Base-by-base conservation (phyloP, 225 moss, liverwort and hornwort species). In the Pleurozium schreberi region DNA sequence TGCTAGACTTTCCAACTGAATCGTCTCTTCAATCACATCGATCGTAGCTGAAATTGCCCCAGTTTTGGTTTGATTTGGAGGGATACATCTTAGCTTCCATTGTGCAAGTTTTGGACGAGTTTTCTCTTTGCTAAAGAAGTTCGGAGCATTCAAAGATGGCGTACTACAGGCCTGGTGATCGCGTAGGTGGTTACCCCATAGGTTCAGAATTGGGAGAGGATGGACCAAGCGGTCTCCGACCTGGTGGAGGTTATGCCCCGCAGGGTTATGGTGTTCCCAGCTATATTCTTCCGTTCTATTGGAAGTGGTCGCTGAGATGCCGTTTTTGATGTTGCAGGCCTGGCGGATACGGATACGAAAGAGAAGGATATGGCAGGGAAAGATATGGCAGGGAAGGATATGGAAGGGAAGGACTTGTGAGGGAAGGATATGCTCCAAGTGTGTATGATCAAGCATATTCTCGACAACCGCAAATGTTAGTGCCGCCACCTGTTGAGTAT, bases 401-500 rank as follows among this genome's bases (percentile, higher is more conserved):
- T 43, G 42, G 26, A 28, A 60, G 81, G 33, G 81, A 81, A 23
- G 62, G 81, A 45, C 21, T 61, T 6, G 1, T 23, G 23, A 64
- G 88, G 8, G 88, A 88, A 73, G 89, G 83, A 60, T 84, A 91
- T 61, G 83, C 19, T 49, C 81, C 88, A 45, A 78, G 82, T 66
- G 33, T 18, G n/a, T 93, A 93, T 58, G 91, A 88, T 33, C 73
- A 80, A 53, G 90, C 87, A 3, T 90, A 89, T 31, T 70, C 78
- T 69, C 70, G 81, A 69, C 75, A n/a, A 74, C 87, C 84, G 28
- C 64, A 79, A 75, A 40, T 50, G 0, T 16, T 73, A 6, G 38
- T 66, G 63, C 43, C 55, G 77, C 87, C 84, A 6, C 82, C 90
- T 11, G 23, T 86, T 18, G 88, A 74, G 31, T 90, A 88, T 27